These are phyloP conservation scores for Sanghuangporus weigelae DNA, from an alignment of 1,284 basidiomycete species.

Conservation along the genomic window DNA sequence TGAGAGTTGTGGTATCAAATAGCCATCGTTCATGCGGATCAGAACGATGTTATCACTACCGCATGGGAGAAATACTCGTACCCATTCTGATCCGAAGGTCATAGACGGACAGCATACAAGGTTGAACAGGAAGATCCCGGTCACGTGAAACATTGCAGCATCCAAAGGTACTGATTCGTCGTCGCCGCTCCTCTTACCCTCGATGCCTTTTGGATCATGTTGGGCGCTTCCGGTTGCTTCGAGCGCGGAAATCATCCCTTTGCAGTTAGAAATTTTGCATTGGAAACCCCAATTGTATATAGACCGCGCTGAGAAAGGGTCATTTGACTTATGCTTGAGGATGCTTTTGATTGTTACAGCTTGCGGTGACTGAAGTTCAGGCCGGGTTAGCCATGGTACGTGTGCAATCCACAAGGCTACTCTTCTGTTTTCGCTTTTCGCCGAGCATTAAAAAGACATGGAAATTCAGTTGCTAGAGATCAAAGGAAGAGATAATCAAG, in stretches of 20 bases:
- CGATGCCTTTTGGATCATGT: too few species aligned
- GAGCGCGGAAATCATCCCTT: not conserved
- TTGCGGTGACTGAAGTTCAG: too few species aligned
- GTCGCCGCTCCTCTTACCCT: too few species aligned
- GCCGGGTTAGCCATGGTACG: too few species aligned
- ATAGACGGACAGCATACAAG: not conserved
- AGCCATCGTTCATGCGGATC: not conserved
- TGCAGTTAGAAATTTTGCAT: not conserved
- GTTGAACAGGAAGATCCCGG: not conserved
- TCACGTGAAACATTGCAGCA: not conserved
- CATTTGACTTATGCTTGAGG: not conserved
- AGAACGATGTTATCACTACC: not conserved
- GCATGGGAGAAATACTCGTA: not conserved
- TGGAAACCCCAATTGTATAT: not conserved
- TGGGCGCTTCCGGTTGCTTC: not conserved
- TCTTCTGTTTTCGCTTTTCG: not conserved
- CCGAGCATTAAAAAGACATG: not conserved
- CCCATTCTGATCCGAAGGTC: not conserved
- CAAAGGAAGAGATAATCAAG: too few species aligned
- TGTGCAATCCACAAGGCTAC: not conserved
- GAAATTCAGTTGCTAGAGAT: not conserved
- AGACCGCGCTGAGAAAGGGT: too few species aligned
- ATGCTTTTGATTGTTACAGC: not conserved
- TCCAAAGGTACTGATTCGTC: too few species aligned
- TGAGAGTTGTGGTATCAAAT: conserved; percentile 18